phyloP scores from a whole-genome alignment of 2,329 filamentous ascomycete species.

The Aspergillus hiratsukae region DNA sequence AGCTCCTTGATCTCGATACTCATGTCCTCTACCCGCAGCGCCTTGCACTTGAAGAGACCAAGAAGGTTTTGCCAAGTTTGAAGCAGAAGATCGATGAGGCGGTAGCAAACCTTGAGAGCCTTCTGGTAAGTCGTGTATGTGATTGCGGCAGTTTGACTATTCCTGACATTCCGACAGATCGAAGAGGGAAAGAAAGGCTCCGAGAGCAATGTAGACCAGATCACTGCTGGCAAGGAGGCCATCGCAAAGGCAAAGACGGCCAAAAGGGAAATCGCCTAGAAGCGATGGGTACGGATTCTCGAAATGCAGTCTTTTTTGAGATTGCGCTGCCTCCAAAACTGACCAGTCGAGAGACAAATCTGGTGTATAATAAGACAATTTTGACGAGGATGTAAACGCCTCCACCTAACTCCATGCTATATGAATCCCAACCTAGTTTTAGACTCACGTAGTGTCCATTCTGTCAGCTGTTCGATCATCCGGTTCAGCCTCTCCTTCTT shows the following conservation, averaged over 20 bases:
- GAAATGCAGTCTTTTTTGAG: neutral
- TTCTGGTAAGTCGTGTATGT: conserved; percentile 58
- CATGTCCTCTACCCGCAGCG: conserved; percentile 48
- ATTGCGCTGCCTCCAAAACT: neutral
- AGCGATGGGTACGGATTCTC: neutral
- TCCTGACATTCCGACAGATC: conserved; percentile 19
- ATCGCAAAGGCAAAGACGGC: conserved; percentile 37
- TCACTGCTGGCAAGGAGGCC: conserved; percentile 40
- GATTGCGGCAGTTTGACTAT: neutral
- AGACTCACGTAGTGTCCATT: conserved; percentile 59
- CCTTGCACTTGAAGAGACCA: conserved; percentile 81
- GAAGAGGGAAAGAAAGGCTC: conserved; percentile 39
- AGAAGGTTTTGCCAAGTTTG: conserved; percentile 71
- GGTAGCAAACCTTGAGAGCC: conserved; percentile 67
- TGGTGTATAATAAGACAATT: conserved; percentile 17
- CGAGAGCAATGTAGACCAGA: conserved; percentile 38
- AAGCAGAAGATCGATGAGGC: conserved; percentile 67
- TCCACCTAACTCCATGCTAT: conserved; percentile 24
- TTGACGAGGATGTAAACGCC: conserved; percentile 18
- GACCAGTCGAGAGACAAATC: neutral
- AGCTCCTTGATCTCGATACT: neutral
- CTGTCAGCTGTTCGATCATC: conserved; percentile 49
- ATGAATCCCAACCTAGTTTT: conserved; percentile 14
- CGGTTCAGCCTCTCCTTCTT: conserved; percentile 48
- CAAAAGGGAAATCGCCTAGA: conserved; percentile 34